Conservation (phyloP, 2,329 filamentous ascomycete genomes). For the Talaromyces piceae region DNA sequence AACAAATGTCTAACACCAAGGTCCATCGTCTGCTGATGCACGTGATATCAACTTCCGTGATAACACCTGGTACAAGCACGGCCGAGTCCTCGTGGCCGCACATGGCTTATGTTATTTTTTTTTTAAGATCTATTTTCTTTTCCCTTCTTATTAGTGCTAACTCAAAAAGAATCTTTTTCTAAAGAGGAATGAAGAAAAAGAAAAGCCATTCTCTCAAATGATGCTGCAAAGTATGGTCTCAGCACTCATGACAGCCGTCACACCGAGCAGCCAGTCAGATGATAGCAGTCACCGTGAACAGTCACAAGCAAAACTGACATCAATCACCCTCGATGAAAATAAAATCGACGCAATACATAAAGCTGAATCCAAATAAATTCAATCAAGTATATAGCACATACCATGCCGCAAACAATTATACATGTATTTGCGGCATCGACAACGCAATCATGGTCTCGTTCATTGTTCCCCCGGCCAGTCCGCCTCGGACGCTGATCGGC, state of each 20-base stretch:
- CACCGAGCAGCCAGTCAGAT: not conserved
- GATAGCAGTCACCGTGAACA: not conserved
- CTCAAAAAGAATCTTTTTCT: too few relatives aligned
- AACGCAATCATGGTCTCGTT: not conserved
- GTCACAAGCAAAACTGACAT: constrained; percentile 1
- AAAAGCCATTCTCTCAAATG: not conserved
- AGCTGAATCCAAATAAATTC: not conserved
- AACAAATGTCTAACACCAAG: not conserved
- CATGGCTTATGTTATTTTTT: not conserved
- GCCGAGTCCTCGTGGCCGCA: not conserved
- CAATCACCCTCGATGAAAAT: not conserved
- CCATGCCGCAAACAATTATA: not conserved
- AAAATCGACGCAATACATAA: not conserved
- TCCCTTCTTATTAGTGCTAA: not conserved
- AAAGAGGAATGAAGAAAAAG: too few relatives aligned
- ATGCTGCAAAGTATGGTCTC: not conserved
- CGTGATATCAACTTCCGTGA: not conserved
- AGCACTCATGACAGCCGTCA: constrained; percentile 1
- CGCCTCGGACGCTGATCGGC: not conserved
- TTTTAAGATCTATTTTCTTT: not conserved
- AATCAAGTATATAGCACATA: not conserved
- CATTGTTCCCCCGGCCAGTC: not conserved
- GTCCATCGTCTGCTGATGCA: not conserved
- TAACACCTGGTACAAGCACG: not conserved
- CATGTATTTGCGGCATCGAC: not conserved